Evolutionary conservation across 2,329 filamentous ascomycete species (phyloP), one percentile per base, ranked within the genome.

Genomic region (Beauveria asiatica): DNA sequence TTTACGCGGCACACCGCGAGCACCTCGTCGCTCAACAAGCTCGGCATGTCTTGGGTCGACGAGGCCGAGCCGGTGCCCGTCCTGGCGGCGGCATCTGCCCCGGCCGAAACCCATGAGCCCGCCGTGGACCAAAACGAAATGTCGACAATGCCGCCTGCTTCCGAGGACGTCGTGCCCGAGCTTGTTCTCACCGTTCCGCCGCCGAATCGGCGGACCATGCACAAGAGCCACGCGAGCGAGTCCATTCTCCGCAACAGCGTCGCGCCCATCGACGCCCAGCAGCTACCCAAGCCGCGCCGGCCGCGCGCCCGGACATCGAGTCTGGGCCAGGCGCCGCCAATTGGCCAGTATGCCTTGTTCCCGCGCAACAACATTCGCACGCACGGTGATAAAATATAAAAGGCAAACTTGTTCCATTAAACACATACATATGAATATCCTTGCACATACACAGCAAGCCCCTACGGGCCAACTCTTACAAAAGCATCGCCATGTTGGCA

Each of bases 1-100:
- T 73, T 80, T 61, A 83, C 81, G 5, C 77, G 80, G 5, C 74
- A 81, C 67, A 85, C 81, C 4, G 71, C 74, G 48, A 83, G 80
- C 72, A 82, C 77, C 61, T 76, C 72, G 13, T 80, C 78, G 13
- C 66, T 75, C 27, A 74, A 70, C 66, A 74, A 74, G 64, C 66
- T 70, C 64, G 64, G 68, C 16, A 67, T 62, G 11, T 62, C 67
- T 16, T 70, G 71, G 65, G 65, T 66, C 1, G 73, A 75, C 19
- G 64, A 65, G 5, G 64, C 67, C 8, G 74, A 75, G 39, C 67
- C 67, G 30, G 61, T 71, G 42, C 67, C 52, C 64, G 66, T 16
- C 51, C 56, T 37, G 10, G 16, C 59, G 8, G 60, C 33, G 33
- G 33, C 33, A 37, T 37, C 33, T 37, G 13, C 53, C n/a, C 25